These are phyloP conservation scores for Candida dendrica DNA, from an alignment of 805 yeast genomes.

Conservation along the genomic window DNA sequence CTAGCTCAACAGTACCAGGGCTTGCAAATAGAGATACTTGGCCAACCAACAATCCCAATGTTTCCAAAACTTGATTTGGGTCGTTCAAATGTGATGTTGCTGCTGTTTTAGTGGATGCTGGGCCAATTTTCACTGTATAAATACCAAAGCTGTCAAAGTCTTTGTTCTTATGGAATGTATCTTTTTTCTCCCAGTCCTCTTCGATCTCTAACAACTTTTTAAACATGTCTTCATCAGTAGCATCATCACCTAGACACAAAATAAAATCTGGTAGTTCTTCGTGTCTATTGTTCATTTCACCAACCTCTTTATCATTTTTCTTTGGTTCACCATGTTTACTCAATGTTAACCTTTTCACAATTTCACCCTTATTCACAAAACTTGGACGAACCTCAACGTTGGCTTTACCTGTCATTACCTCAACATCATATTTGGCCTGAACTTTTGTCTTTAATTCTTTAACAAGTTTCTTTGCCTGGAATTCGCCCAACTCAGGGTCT, in stretches of 20 bases:
- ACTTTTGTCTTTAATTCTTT: slow-evolving; percentile 54
- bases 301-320: slow-evolving; percentile 27
- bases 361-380: slow-evolving; percentile 94
- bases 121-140: slow-evolving; percentile 87
- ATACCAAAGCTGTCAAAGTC: slow-evolving; percentile 52
- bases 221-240: slow-evolving; percentile 98
- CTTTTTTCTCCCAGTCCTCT: slow-evolving; percentile 37
- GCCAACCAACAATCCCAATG: slow-evolving; percentile 75
- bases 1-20: slow-evolving; percentile 68
- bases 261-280: slow-evolving; percentile 72
- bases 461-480: slow-evolving; percentile 71
- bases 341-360: slow-evolving; percentile 71
- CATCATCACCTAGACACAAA: slow-evolving; percentile 90
- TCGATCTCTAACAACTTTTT: slow-evolving; percentile 63
- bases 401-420: slow-evolving; percentile 96
- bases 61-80: slow-evolving; percentile 78
- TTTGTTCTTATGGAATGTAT: slow-evolving; percentile 32
- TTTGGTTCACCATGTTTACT: slow-evolving; percentile 54
- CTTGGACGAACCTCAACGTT: slow-evolving; percentile 95
- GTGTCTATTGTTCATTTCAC: slow-evolving; percentile 25
- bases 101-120: slow-evolving; percentile 77
- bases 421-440: slow-evolving; percentile 65
- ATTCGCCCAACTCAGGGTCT: slow-evolving; percentile 88
- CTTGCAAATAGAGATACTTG: slow-evolving; percentile 71
- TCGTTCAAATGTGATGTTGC: slow-evolving; percentile 83